phyloP scores from a whole-genome alignment of 441 rosid genomes.

The Adansonia grandidieri region DNA sequence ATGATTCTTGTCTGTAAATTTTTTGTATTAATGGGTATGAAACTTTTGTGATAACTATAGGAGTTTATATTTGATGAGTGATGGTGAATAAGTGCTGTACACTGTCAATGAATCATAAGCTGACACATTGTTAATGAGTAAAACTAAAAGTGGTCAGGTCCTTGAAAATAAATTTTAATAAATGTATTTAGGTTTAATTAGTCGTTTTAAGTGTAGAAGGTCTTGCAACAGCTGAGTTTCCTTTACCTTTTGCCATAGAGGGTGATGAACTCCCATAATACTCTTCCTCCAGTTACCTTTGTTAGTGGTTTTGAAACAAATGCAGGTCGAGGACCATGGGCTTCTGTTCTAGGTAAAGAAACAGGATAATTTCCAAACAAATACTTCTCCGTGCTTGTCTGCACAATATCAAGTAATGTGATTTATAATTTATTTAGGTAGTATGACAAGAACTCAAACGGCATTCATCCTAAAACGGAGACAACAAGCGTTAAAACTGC shows the following conservation, averaged over 20 bases:
- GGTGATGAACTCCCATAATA: neutral
- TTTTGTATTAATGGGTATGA: neutral
- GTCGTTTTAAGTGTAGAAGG: too few relatives aligned
- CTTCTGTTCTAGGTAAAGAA: constrained; percentile 52
- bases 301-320: constrained; percentile 71
- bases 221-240: too few relatives aligned
- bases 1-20: neutral
- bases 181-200: neutral
- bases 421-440: neutral
- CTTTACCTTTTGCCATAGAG: too few relatives aligned
- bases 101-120: constrained; percentile 8
- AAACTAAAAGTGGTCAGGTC: constrained; percentile 10
- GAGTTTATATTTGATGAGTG: constrained; percentile 2
- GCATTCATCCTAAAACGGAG: neutral
- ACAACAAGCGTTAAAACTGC: neutral
- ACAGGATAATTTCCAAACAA: constrained; percentile 88
- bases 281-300: constrained; percentile 24
- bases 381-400: constrained; percentile 78
- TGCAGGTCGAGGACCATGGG: constrained; percentile 68
- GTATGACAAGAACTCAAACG: neutral
- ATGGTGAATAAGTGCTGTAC: neutral
- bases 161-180: constrained; percentile 1
- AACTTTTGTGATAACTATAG: constrained; percentile 4
- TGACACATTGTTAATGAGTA: constrained; percentile 3
- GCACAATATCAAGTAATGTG: constrained; percentile 16